Percentiles rank a stretch among this genome's conserved stretches.
These are phyloP conservation scores for Arthrobotrys conoides DNA, from an alignment of 2,329 filamentous ascomycete genomes.

Conservation along the genomic window DNA sequence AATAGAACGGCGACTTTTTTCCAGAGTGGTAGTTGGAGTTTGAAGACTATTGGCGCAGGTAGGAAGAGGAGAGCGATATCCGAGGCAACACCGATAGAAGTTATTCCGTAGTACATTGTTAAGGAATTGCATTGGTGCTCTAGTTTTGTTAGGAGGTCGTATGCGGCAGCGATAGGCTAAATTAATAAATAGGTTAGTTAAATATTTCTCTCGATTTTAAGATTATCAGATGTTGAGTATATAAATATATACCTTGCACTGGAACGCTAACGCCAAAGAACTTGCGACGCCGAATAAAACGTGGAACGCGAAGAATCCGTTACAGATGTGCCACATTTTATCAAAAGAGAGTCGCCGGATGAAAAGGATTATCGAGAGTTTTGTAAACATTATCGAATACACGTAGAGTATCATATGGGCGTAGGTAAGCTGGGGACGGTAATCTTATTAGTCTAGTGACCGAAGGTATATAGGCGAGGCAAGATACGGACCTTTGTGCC, in stretches of 20 bases:
- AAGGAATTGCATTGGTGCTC: conserved; percentile 31
- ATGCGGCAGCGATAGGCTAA: conserved; percentile 38
- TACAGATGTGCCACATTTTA: conserved; percentile 37
- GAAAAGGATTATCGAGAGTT: conserved; percentile 50
- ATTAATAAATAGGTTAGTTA: no score
- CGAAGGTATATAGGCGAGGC: background rate
- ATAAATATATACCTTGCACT: conserved; percentile 38
- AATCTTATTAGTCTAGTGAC: background rate
- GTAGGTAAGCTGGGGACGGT: conserved; percentile 30
- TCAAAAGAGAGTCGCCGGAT: conserved; percentile 38
- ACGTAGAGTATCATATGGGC: conserved; percentile 49
- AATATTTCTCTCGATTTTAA: no score
- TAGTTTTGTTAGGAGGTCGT: conserved; percentile 42
- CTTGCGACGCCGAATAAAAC: conserved; percentile 40
- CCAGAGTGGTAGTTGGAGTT: conserved; percentile 38
- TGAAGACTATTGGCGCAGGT: conserved; percentile 33
- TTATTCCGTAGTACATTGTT: conserved; percentile 46
- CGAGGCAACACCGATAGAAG: conserved; percentile 40
- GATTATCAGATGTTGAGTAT: background rate
- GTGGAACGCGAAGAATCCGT: conserved; percentile 47
- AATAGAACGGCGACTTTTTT: conserved; percentile 41
- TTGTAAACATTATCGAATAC: conserved; percentile 51
- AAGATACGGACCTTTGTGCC: conserved; percentile 28
- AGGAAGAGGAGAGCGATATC: conserved; percentile 44
- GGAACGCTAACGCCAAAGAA: conserved; percentile 45